phyloP scores from a whole-genome alignment of 2,329 filamentous ascomycete species.

The Pseudogymnoascus sp. region DNA sequence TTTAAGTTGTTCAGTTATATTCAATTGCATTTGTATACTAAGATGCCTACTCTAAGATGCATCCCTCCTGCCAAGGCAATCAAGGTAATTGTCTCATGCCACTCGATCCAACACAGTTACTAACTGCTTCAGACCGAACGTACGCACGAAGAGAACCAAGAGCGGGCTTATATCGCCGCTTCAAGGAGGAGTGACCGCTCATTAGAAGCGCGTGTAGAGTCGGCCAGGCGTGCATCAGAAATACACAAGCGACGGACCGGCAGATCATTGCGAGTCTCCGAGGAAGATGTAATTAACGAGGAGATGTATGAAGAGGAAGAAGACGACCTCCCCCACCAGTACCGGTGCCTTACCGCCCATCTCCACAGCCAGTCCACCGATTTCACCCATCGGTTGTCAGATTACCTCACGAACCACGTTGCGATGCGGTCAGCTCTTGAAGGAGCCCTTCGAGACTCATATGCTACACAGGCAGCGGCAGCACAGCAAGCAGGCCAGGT shows the following conservation, averaged over 20 bases:
- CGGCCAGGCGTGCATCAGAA: conserved; percentile 78
- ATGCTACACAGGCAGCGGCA: neutral
- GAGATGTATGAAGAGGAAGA: conserved; percentile 97
- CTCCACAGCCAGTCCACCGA: conserved; percentile 31
- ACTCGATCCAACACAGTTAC: neutral
- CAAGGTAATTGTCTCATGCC: conserved; percentile 23
- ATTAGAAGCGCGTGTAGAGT: conserved; percentile 80
- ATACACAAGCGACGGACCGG: conserved; percentile 86
- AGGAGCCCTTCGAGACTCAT: neutral
- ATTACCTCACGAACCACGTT: conserved; percentile 51
- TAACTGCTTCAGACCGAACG: conserved; percentile 54
- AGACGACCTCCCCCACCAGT: conserved; percentile 65
- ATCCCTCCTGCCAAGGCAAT: conserved; percentile 30
- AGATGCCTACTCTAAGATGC: conserved; percentile 28
- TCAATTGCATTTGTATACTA: neutral
- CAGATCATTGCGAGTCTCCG: conserved; percentile 71
- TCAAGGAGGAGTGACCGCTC: conserved; percentile 81
- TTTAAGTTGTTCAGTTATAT: neutral
- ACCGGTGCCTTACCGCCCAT: conserved; percentile 55
- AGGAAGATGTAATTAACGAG: conserved; percentile 80
- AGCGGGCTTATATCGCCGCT: conserved; percentile 86
- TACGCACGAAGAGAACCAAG: conserved; percentile 75
- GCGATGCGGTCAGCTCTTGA: conserved; percentile 18
- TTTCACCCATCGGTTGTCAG: conserved; percentile 25
- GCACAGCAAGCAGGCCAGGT: neutral